Base-by-base conservation (phyloP, 768 basidiomycete species). In the Auriscalpium vulgare region DNA sequence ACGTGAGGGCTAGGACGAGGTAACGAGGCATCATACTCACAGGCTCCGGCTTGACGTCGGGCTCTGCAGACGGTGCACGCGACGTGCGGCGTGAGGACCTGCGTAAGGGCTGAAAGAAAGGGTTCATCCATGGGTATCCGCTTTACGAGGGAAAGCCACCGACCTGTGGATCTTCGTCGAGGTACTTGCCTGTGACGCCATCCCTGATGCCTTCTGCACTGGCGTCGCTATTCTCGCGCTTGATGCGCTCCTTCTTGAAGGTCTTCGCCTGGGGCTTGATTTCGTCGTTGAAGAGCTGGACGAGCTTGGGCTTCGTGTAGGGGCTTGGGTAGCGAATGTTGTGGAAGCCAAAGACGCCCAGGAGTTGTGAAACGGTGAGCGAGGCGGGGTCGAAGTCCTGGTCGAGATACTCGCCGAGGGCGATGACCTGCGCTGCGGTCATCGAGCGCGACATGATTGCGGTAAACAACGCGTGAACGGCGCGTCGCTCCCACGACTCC, bases 151-250 rank as follows among this genome's bases (percentile, higher is more conserved):
- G 50, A 47, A 57, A 53, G 44, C 44, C 16, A 7, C 61, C 67
- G 50, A 82, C 84, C 74, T 77, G 78, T 49, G 67, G 64, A 50
- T 69, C 72, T 47, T 72, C 75, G 62, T 69, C 74, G 57, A 92
- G 68, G 37, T 79, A 84, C 66, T 78, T 69, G n/a, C 91, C 91
- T 8, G 91, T 91, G n/a, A 83, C 59, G 19, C 91, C 91, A 67
- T 93, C 88, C 40, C 74, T 82, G 52, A 93, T 92, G 5, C 90
- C 91, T 55, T 89, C 84, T 58, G 88, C 87, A 63, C 88, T 91
- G 6, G 91, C 83, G 51, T 78, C 68, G 60, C 87, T 90, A 51
- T 82, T 84, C 67, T 82, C 79, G 59, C 76, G 80, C 72, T 81
- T 82, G 40, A 84, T 56, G 47, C 82, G 75, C 59, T 91, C 84